These are phyloP conservation scores for Oryza brachyantha DNA, from an alignment of 176 grass and related monocot genomes.

Conservation along the genomic window DNA sequence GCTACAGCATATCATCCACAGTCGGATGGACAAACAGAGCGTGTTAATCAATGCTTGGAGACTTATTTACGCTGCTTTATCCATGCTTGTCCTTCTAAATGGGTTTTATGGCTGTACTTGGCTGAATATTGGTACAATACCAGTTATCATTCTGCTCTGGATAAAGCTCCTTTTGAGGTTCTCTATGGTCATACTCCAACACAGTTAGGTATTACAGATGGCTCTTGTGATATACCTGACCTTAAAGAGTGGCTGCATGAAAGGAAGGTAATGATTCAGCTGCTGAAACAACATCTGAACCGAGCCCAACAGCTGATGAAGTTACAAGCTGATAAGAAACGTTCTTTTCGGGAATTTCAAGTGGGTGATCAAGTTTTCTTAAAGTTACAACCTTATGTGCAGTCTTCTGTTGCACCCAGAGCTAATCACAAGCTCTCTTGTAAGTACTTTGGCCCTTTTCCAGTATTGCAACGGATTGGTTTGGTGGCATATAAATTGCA, in stretches of 20 bases:
- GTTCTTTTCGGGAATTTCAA: neutral
- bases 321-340: neutral
- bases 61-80: neutral
- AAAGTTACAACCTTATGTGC: neutral
- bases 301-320: neutral
- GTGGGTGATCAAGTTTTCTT: neutral
- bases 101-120: neutral
- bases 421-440: neutral
- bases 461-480: accelerated
- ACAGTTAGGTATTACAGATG: neutral
- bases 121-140: neutral
- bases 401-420: neutral
- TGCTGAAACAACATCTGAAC: neutral
- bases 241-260: neutral
- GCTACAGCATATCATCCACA: neutral
- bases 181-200: neutral
- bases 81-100: neutral
- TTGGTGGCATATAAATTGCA: neutral
- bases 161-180: neutral
- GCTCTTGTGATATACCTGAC: no score
- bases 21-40: neutral
- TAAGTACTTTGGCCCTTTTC: neutral
- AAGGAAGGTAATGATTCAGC: neutral
- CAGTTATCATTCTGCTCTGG: neutral
- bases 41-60: neutral